phyloP scores from a whole-genome alignment of 495 filamentous ascomycete species.

The Niebla homalea region DNA sequence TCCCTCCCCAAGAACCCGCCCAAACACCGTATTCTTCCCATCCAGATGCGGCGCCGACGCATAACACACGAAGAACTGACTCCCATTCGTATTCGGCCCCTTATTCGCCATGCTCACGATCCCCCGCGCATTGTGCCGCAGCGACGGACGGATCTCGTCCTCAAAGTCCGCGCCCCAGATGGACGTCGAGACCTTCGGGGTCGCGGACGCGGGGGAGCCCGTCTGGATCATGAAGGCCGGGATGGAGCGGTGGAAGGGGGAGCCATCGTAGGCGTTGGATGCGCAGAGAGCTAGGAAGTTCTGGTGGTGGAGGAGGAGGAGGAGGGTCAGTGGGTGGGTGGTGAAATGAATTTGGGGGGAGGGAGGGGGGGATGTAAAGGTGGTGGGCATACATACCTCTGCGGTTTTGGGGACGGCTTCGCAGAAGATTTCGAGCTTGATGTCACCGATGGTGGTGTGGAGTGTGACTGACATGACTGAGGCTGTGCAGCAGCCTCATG shows the following conservation, averaged over 20 bases:
- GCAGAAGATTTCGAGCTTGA: conserved; percentile 96
- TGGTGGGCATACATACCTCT: conserved; percentile 34
- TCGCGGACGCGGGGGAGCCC: conserved; percentile 40
- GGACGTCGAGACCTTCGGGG: conserved; percentile 68
- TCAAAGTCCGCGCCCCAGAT: conserved; percentile 75
- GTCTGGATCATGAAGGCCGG: conserved; percentile 88
- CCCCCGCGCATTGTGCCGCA: conserved; percentile 77
- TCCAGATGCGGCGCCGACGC: conserved; percentile 83
- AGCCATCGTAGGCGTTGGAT: conserved; percentile 69
- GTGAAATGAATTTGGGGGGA: conserved; percentile 30
- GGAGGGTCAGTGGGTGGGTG: conserved; percentile 37
- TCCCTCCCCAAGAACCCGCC: conserved; percentile 52
- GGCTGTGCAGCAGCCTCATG: neutral
- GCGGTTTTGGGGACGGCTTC: conserved; percentile 85
- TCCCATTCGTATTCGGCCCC: conserved; percentile 70
- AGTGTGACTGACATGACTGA: conserved; percentile 44
- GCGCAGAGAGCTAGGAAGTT: conserved; percentile 97
- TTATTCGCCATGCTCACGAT: conserved; percentile 90
- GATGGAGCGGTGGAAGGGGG: conserved; percentile 84
- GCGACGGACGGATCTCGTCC: conserved; percentile 78
- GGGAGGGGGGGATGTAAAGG: no score
- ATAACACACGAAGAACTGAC: conserved; percentile 87
- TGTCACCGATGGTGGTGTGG: conserved; percentile 77
- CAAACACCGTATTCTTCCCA: conserved; percentile 88
- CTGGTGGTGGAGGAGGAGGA: conserved; percentile 27